Base-by-base conservation (phyloP, 2,329 filamentous ascomycete species). In the Grosmannia huntii region DNA sequence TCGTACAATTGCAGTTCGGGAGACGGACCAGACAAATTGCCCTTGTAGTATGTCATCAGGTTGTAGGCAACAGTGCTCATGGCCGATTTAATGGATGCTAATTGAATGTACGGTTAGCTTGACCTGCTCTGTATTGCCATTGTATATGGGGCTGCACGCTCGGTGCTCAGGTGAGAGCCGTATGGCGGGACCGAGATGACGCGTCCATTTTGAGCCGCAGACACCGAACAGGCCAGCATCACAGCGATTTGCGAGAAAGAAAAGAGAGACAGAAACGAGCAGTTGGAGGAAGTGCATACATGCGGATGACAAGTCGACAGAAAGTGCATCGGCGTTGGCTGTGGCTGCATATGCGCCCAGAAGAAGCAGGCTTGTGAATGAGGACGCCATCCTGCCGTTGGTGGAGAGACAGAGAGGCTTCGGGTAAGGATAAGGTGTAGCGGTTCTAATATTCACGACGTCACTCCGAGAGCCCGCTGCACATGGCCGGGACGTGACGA, bases 11-110 rank as follows among this genome's bases (percentile, higher is more conserved):
- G 11, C 16, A 23, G 28, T 53, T 46, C 6, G 12, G 36, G 36
- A 9, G 14, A 58, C 57, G 38, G 23, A 57, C 65, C 65, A 16
- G 65, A 63, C 59, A 72, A 64, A 63, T 80, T 77, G 59, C 77
- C 78, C 44, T 74, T 69, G 67, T 81, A 81, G 64, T 75, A 76
- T 16, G 71, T 64, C 68, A 80, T 75, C 19, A 79, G 68, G 57
- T 81, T 77, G 66, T 75, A 71, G 14, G 77, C 77, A 21, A 81
- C 72, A 12, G 70, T 70, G 49, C 69, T 66, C n/a, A 78, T 75
- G 0, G 76, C 72, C 3, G 69, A 55, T 51, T 72, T 74, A 61
- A 80, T 78, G 11, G 75, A 74, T 3, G 68, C 78, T 80, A 52
- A 41, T 14, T 23, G 54, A 9, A 21, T 4, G 21, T 9, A 53